Conservation (phyloP, 2,329 filamentous ascomycete genomes). For the Trichoderma semiorbis region DNA sequence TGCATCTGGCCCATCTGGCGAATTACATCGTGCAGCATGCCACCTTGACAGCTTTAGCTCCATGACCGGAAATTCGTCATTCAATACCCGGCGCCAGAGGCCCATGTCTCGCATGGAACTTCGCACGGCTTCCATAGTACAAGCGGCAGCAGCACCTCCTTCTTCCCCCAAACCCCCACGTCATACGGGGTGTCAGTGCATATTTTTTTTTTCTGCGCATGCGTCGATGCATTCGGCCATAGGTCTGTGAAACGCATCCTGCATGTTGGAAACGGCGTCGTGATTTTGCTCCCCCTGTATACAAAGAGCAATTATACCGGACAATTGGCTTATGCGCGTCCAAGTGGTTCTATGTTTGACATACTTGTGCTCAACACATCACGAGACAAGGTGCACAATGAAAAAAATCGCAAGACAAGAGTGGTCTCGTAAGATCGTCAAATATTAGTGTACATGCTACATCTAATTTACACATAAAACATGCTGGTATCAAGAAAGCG, state of each 20-base stretch:
- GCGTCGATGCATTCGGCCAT: not conserved
- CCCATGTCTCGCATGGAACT: constrained; percentile 12
- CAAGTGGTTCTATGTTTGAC: not conserved
- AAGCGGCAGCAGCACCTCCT: not conserved
- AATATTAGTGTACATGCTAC: constrained; percentile 14
- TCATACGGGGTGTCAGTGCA: constrained; percentile 4
- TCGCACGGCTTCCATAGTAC: not conserved
- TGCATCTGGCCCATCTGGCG: not conserved
- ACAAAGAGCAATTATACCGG: not conserved
- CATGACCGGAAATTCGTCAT: constrained; percentile 11
- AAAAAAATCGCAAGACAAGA: not conserved
- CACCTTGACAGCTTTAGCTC: not conserved
- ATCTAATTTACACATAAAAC: constrained; percentile 16
- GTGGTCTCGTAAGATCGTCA: not conserved
- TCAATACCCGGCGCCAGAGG: constrained; percentile 6
- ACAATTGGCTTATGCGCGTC: not conserved
- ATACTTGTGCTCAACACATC: not conserved
- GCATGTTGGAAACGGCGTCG: not conserved
- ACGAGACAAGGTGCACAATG: not conserved
- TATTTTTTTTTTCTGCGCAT: not conserved
- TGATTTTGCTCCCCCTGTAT: not conserved
- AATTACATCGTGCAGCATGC: constrained; percentile 7
- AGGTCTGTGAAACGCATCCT: constrained; percentile 2
- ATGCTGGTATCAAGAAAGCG: constrained; percentile 13
- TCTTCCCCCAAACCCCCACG: not conserved